These are phyloP conservation scores for Alternaria brassicicola DNA, from an alignment of 2,329 filamentous ascomycete species.

Conservation along the genomic window DNA sequence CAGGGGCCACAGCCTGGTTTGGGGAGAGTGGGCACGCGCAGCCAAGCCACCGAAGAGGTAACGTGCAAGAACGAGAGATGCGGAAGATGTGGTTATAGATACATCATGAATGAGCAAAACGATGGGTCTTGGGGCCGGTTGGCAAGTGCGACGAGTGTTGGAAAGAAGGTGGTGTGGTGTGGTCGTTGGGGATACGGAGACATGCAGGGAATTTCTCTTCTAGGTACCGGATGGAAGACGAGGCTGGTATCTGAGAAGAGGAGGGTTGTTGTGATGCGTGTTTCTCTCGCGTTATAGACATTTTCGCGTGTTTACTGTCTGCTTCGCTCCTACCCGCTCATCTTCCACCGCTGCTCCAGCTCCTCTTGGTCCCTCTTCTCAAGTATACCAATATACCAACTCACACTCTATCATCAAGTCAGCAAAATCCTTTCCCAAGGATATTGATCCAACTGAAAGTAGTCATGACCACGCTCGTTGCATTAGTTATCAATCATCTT, in stretches of 20 bases:
- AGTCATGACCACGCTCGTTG: slow-evolving; percentile 32
- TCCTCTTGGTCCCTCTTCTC: slow-evolving; percentile 41
- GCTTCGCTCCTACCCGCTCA: background rate
- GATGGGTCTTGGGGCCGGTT: background rate
- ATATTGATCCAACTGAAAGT: slow-evolving; percentile 40
- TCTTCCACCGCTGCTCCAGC: background rate
- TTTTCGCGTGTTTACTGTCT: background rate
- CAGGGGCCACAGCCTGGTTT: background rate
- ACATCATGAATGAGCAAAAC: background rate
- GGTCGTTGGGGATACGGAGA: background rate
- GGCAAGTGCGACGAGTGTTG: background rate
- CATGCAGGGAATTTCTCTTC: background rate
- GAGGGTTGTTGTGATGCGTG: background rate
- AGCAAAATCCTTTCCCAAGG: slow-evolving; percentile 16
- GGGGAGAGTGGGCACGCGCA: background rate
- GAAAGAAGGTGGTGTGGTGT: background rate
- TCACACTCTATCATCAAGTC: slow-evolving; percentile 31
- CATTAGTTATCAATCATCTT: slow-evolving; percentile 41
- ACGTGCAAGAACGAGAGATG: background rate
- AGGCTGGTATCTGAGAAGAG: background rate
- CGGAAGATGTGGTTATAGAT: background rate
- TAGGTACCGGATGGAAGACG: background rate
- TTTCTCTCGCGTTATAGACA: background rate
- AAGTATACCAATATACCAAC: slow-evolving; percentile 44
- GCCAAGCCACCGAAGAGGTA: background rate